Percentiles rank a stretch among this genome's conserved stretches.
These are phyloP conservation scores for Trichocladium antarcticum DNA, from an alignment of 495 filamentous ascomycete genomes.

Conservation along the genomic window DNA sequence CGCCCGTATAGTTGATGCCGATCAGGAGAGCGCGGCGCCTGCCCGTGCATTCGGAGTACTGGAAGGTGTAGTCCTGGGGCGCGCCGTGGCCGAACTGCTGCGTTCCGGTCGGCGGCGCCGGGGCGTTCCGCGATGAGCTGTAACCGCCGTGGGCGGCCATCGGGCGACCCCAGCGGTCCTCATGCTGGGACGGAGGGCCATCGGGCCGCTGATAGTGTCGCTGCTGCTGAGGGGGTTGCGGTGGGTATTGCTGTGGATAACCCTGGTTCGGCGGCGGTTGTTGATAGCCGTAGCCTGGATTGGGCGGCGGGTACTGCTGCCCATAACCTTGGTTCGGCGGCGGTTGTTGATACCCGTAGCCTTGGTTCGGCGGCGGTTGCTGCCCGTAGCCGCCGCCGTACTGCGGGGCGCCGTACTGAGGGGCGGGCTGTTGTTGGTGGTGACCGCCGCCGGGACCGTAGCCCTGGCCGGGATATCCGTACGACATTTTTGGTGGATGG, in stretches of 20 bases:
- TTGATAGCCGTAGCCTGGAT: constrained; percentile 21
- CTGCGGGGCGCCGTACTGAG: too few species aligned
- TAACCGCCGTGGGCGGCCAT: constrained; percentile 7
- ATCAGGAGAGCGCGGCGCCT: constrained; percentile 80
- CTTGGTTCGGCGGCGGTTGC: constrained; percentile 1
- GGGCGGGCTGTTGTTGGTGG: too few species aligned
- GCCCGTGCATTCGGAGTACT: constrained; percentile 82
- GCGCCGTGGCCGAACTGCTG: constrained; percentile 41
- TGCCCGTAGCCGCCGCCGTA: constrained; percentile 9
- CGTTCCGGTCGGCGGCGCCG: constrained; percentile 38
- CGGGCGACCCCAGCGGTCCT: background rate
- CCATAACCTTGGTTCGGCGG: constrained; percentile 1
- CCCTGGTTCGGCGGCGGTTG: constrained; percentile 15
- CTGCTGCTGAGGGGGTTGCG: constrained; percentile 14
- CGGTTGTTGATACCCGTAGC: background rate
- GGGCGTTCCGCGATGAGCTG: constrained; percentile 25
- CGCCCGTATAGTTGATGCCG: constrained; percentile 88
- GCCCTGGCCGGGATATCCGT: constrained; percentile 29
- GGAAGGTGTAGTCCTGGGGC: constrained; percentile 47
- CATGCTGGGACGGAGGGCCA: constrained; percentile 27
- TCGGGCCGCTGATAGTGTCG: constrained; percentile 24
- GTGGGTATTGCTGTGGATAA: too few species aligned
- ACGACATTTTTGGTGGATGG: constrained; percentile 12
- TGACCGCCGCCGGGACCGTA: too few species aligned
- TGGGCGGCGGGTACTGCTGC: constrained; percentile 11